A percentile compares a stretch with the other conserved stretches of the same genome.
These are phyloP conservation scores for Myxozyma mucilagina DNA, from an alignment of 805 yeast genomes.

Conservation along the genomic window DNA sequence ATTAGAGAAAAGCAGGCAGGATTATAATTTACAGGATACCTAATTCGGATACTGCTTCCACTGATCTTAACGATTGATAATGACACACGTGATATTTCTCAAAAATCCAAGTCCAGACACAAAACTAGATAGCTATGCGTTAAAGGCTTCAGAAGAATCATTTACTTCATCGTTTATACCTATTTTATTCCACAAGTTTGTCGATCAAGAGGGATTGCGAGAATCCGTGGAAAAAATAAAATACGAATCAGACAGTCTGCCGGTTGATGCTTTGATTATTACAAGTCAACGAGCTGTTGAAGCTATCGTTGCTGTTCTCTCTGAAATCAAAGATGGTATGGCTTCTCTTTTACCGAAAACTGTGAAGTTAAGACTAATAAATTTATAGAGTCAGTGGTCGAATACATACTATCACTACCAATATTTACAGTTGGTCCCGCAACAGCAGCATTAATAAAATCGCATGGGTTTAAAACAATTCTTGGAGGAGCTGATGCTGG, in stretches of 20 bases:
- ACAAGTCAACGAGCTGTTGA: constrained; percentile 94
- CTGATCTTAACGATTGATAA: no score
- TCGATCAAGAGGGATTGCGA: constrained; percentile 50
- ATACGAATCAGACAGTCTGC: constrained; percentile 36
- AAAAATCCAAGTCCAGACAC: constrained; percentile 23
- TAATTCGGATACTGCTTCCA: no score
- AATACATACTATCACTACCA: constrained; percentile 36
- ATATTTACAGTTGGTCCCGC: constrained; percentile 93
- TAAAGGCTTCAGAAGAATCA: constrained; percentile 3
- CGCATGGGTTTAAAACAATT: constrained; percentile 65
- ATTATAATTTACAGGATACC: no score
- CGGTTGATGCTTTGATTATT: constrained; percentile 59
- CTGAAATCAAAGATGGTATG: constrained; percentile 42
- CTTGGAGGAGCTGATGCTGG: constrained; percentile 79
- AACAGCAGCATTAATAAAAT: constrained; percentile 58
- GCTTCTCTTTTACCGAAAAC: not conserved
- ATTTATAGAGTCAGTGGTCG: not conserved
- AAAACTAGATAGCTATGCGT: constrained; percentile 15
- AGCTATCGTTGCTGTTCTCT: constrained; percentile 49
- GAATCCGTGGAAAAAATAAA: constrained; percentile 41
- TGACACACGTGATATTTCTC: constrained; percentile 11
- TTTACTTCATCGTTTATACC: constrained; percentile 58
- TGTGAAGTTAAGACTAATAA: not conserved
- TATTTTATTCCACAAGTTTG: constrained; percentile 63
- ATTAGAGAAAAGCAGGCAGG: no score